These are phyloP conservation scores for Acanthamoeba triangularis DNA, from an alignment of 208 protist genomes.

Conservation along the genomic window DNA sequence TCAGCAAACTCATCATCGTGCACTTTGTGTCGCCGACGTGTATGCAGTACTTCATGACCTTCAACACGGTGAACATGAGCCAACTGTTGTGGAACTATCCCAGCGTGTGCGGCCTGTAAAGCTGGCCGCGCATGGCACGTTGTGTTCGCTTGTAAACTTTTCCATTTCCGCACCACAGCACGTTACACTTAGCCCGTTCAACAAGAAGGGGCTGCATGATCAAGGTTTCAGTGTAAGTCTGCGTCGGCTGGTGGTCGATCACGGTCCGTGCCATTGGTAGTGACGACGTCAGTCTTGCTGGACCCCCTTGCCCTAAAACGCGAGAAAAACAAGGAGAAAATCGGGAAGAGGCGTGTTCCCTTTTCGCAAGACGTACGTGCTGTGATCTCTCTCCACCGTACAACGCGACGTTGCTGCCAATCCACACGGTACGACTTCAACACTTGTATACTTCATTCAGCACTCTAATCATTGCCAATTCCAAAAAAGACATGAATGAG, in stretches of 20 bases:
- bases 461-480: too few relatives aligned
- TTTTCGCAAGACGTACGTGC: background rate
- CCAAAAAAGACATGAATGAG: too few relatives aligned
- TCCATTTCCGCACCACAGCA: too few relatives aligned
- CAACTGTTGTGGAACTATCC: conserved; percentile 22
- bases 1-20: background rate
- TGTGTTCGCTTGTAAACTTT: background rate
- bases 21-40: background rate
- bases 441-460: background rate
- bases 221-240: too few relatives aligned
- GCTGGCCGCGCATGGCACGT: background rate
- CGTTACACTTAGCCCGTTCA: too few relatives aligned
- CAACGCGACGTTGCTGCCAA: background rate
- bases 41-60: conserved; percentile 56
- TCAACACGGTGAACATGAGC: background rate
- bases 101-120: background rate
- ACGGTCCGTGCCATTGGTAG: too few relatives aligned
- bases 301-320: too few relatives aligned
- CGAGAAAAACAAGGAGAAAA: background rate
- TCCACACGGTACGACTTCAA: background rate
- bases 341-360: conserved; percentile 31
- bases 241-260: too few relatives aligned
- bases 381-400: background rate
- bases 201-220: too few relatives aligned
- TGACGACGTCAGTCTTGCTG: too few relatives aligned